Evolutionary conservation across 2,329 filamentous ascomycete genomes (phyloP).

Genomic region (Botrytis paeoniae): DNA sequence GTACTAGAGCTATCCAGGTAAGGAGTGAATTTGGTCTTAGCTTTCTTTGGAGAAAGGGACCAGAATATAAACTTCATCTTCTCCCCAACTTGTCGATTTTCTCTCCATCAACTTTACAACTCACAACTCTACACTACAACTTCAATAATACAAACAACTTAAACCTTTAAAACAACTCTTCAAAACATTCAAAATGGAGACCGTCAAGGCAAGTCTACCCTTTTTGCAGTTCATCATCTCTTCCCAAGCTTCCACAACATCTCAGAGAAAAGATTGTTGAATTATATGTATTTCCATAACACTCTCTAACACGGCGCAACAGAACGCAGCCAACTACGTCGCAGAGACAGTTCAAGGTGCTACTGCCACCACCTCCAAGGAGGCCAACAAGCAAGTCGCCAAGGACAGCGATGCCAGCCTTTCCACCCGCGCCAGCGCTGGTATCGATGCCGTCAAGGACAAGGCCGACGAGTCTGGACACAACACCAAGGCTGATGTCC

Average conservation of each 20-base stretch:
- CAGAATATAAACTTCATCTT: conserved; percentile 16
- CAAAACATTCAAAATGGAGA: conserved; percentile 37
- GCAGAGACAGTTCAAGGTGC: conserved; percentile 51
- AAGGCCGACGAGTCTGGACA: conserved; percentile 53
- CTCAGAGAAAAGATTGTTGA: too few relatives aligned
- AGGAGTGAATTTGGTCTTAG: background rate
- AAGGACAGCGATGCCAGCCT: conserved; percentile 48
- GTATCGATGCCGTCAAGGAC: conserved; percentile 49
- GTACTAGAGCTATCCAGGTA: background rate
- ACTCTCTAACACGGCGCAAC: too few relatives aligned
- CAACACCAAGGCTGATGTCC: conserved; percentile 47
- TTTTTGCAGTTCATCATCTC: too few relatives aligned
- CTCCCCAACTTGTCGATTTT: background rate
- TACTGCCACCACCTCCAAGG: conserved; percentile 50
- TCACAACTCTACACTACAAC: conserved; percentile 22
- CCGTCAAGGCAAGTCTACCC: conserved; percentile 34
- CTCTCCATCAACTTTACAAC: conserved; percentile 23
- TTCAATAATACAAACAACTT: conserved; percentile 24
- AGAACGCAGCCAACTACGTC: conserved; percentile 56
- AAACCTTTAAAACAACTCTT: conserved; percentile 24
- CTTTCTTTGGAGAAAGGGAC: background rate
- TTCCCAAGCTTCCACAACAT: background rate
- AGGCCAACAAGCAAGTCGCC: conserved; percentile 56
- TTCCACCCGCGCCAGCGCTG: conserved; percentile 48
- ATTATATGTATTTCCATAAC: too few relatives aligned